Evolutionary conservation across 768 basidiomycete species (phyloP), one percentile per base, ranked within the genome.

Genomic region (Pleurotus tuoliensis): DNA sequence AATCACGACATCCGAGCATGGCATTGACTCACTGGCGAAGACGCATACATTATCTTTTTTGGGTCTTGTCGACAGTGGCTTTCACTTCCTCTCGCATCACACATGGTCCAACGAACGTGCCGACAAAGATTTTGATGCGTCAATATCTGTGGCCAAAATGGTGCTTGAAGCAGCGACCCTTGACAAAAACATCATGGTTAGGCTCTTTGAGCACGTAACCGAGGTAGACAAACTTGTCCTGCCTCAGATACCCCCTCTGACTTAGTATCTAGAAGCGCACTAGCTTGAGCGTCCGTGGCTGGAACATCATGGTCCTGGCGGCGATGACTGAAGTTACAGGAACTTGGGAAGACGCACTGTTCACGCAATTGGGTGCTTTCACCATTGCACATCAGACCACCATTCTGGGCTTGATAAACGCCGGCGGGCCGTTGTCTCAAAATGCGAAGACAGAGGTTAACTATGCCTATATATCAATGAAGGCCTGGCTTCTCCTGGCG

Each of bases 401-500:
- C 3, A 69, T 88, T 57, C 72, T 75, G 22, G 58, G 65, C 3
- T 78, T 75, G 56, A 64, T 70, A 12, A 71, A 74, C 40, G 71
- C 72, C 8, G 71, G 74, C 1, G 66, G 68, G 4, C 64, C 64
- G 38, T 66, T 72, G 11, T 65, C 74, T 8, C 78, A 82, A 27
- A 64, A 72, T 4, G 79, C 78, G 4, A 78, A 80, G 34, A 73
- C 76, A 0, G 85, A 87, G 58, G 75, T 90, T 46, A 88, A 88
- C 64, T 80, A 86, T 62, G 86, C 84, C 1, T 87, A 85, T 62
- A 77, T 83, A 25, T 75, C 85, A 0, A 79, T 89, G 63, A 89
- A 88, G 63, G 68, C 88, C 1, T 91, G 89, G 89, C 64, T 91
- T 7, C 68, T 89, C 57, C 68, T 89, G 11, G 81, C 80, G 1